phyloP scores from a whole-genome alignment of 331 rosid genomes.

The Acacia pycnantha region DNA sequence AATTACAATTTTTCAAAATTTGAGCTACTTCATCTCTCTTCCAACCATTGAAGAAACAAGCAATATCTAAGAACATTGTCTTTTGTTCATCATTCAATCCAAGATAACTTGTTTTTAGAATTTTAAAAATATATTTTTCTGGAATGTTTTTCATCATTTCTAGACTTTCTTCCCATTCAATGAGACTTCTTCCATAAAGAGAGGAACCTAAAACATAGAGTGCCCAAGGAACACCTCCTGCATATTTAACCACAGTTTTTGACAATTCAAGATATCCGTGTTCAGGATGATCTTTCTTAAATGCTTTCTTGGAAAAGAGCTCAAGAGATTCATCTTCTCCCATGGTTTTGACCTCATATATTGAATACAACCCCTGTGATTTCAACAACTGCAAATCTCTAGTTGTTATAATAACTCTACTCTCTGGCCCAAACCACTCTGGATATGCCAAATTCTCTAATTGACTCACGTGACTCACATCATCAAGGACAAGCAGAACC shows the following conservation, averaged over 20 bases:
- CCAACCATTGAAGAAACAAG: conserved; percentile 3
- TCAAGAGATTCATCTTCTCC: not conserved
- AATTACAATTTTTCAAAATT: conserved; percentile 3
- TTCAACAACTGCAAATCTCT: not conserved
- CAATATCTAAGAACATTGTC: conserved; percentile 4
- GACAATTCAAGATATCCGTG: not conserved
- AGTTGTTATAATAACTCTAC: conserved; percentile 2
- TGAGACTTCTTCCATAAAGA: not conserved
- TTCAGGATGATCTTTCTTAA: not conserved
- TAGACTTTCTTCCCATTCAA: conserved; percentile 15
- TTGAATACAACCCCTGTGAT: not conserved
- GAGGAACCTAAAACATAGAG: conserved; percentile 17
- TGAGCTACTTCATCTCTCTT: not conserved
- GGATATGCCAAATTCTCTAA: not conserved
- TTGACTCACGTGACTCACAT: not conserved
- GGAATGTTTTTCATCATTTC: not conserved
- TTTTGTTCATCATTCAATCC: not conserved
- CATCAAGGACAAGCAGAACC: conserved; percentile 28
- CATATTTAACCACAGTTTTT: not conserved
- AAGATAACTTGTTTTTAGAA: conserved; percentile 5
- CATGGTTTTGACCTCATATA: not conserved
- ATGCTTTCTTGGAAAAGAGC: not conserved
- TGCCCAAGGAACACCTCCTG: not conserved
- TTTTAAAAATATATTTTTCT: not conserved
- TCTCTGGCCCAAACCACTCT: not conserved